Evolutionary conservation across 768 basidiomycete species (phyloP).

Genomic region (Kondoa malvinella): DNA sequence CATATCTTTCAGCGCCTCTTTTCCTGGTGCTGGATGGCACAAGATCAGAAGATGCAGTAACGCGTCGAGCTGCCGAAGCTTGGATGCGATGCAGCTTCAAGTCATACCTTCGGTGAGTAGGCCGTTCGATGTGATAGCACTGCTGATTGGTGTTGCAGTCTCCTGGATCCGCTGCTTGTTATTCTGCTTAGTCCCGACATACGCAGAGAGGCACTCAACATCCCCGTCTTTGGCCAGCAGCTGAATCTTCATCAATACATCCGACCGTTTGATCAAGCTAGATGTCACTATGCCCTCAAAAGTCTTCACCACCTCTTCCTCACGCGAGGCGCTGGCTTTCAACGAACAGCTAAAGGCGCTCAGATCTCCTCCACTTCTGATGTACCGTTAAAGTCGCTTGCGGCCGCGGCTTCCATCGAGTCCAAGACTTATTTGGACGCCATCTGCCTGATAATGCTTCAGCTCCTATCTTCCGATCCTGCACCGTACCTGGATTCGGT

Average conservation of each 20-base stretch:
- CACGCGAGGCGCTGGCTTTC: conserved; percentile 79
- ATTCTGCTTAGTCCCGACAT: conserved; percentile 59
- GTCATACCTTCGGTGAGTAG: conserved; percentile 63
- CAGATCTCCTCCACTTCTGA: conserved; percentile 51
- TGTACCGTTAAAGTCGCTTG: conserved; percentile 18
- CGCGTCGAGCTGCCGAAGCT: conserved; percentile 70
- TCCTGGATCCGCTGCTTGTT: conserved; percentile 70
- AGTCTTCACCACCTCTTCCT: conserved; percentile 56
- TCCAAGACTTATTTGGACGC: conserved; percentile 49
- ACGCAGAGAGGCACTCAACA: conserved; percentile 38
- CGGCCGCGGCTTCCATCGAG: neutral
- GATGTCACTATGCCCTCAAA: conserved; percentile 56
- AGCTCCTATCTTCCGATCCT: conserved; percentile 54
- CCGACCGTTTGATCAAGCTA: conserved; percentile 57
- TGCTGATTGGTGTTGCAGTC: conserved; percentile 36
- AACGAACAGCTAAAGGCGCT: conserved; percentile 52
- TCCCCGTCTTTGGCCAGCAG: conserved; percentile 48
- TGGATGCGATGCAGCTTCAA: conserved; percentile 93
- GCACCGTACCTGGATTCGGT: conserved; percentile 36
- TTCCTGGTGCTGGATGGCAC: conserved; percentile 71
- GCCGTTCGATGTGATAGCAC: neutral
- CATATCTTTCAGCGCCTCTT: conserved; percentile 66
- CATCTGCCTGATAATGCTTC: conserved; percentile 52
- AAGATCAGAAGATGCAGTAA: conserved; percentile 52
- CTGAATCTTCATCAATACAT: conserved; percentile 53